Evolutionary conservation across 2,329 filamentous ascomycete species (phyloP).

Genomic region (Venturia effusa): DNA sequence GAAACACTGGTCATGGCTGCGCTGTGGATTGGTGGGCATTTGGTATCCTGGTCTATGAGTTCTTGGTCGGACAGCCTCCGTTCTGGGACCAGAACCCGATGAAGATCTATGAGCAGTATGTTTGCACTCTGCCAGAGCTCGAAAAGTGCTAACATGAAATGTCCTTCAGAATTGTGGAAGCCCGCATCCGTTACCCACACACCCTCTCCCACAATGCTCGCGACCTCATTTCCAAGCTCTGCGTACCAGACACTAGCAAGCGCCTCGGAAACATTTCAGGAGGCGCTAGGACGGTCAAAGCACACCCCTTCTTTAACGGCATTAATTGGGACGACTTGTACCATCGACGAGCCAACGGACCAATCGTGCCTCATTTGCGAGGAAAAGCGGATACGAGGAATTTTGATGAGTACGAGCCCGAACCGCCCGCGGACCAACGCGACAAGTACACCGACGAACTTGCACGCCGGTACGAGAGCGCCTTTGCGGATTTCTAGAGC

Average conservation of each 20-base stretch:
- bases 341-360: slow-evolving; percentile 52
- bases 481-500: slow-evolving; percentile 59
- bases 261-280: slow-evolving; percentile 70
- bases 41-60: slow-evolving; percentile 75
- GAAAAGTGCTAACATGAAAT: not conserved
- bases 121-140: not conserved
- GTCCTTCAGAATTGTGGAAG: slow-evolving; percentile 60
- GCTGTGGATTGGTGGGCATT: slow-evolving; percentile 85
- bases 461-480: slow-evolving; percentile 56
- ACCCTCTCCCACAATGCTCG: slow-evolving; percentile 58
- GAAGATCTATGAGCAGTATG: slow-evolving; percentile 65
- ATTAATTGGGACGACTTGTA: slow-evolving; percentile 67
- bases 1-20: slow-evolving; percentile 63
- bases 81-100: slow-evolving; percentile 84
- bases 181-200: slow-evolving; percentile 62
- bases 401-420: slow-evolving; percentile 70
- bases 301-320: slow-evolving; percentile 62
- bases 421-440: slow-evolving; percentile 28
- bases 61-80: slow-evolving; percentile 72
- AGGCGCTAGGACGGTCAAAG: slow-evolving; percentile 60
- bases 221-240: slow-evolving; percentile 65
- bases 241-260: slow-evolving; percentile 67
- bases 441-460: slow-evolving; percentile 61
- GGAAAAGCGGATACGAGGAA: slow-evolving; percentile 67
- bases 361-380: slow-evolving; percentile 64